A percentile compares a stretch with the other conserved stretches of the same genome.
Evolutionary conservation across 1,284 basidiomycete species (phyloP).

Genomic region (Fomitopsis betulina): DNA sequence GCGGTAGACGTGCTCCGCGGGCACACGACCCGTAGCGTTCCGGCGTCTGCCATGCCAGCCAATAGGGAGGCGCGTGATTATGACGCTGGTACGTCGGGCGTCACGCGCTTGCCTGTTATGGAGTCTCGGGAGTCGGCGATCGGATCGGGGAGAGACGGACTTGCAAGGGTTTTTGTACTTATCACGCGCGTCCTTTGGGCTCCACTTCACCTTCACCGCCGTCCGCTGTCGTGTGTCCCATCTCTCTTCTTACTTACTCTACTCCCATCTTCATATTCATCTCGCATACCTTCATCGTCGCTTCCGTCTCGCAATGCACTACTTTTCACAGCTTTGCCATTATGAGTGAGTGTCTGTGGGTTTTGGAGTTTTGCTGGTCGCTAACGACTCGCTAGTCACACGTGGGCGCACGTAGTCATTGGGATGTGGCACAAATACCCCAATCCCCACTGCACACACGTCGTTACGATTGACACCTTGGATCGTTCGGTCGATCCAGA

Average conservation of each 20-base stretch:
- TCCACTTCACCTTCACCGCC: not conserved
- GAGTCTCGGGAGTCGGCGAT: not conserved
- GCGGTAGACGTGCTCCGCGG: no score
- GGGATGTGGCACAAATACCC: slow-evolving; percentile 96
- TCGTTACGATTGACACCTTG: slow-evolving; percentile 86
- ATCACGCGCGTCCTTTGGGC: slow-evolving; percentile 2
- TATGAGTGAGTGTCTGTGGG: slow-evolving; percentile 54
- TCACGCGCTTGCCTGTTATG: not conserved
- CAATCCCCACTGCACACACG: slow-evolving; percentile 89
- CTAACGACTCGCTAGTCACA: slow-evolving; percentile 52
- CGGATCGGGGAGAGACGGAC: slow-evolving; percentile 6
- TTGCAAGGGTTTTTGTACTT: slow-evolving; percentile 6
- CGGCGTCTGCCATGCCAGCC: not conserved
- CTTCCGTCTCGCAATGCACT: slow-evolving; percentile 48
- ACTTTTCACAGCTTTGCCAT: slow-evolving; percentile 69
- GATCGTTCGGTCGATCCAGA: slow-evolving; percentile 78
- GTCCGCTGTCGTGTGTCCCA: slow-evolving; percentile 8
- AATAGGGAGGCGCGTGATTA: not conserved
- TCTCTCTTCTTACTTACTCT: slow-evolving; percentile 3
- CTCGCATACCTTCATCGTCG: not conserved
- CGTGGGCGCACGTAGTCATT: slow-evolving; percentile 83
- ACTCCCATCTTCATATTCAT: slow-evolving; percentile 7
- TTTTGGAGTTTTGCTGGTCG: slow-evolving; percentile 2
- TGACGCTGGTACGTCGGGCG: not conserved
- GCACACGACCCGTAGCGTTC: no score